Conservation (phyloP, 2,329 filamentous ascomycete genomes). For the Stagonosporopsis tanaceti region DNA sequence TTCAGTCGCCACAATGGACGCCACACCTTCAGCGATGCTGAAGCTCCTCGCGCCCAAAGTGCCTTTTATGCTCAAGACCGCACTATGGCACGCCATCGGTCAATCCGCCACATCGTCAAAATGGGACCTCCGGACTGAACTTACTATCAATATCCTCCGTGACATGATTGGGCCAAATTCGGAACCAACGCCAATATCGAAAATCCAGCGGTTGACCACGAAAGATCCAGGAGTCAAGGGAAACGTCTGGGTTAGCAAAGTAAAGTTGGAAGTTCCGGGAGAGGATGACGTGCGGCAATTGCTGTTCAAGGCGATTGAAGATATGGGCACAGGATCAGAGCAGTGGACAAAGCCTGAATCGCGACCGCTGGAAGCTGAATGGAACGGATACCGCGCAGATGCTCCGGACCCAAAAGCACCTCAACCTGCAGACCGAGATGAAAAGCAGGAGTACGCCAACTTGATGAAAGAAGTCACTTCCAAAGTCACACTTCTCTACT, state of each 20-base stretch:
- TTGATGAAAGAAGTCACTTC: constrained; percentile 73
- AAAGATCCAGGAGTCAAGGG: constrained; percentile 76
- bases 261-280: constrained; percentile 68
- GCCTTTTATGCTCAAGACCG: constrained; percentile 69
- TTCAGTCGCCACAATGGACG: constrained; percentile 40
- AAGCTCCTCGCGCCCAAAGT: constrained; percentile 53
- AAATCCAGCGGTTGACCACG: constrained; percentile 66
- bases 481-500: constrained; percentile 72
- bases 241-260: constrained; percentile 80
- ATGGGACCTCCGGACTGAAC: constrained; percentile 78
- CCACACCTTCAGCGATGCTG: constrained; percentile 44
- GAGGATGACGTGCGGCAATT: constrained; percentile 62
- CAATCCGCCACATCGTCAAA: constrained; percentile 76
- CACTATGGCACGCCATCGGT: constrained; percentile 69
- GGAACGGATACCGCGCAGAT: constrained; percentile 72
- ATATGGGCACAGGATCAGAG: constrained; percentile 55
- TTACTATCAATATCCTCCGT: constrained; percentile 77
- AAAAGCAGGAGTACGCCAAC: constrained; percentile 69
- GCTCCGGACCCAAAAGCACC: constrained; percentile 58
- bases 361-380: constrained; percentile 72
- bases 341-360: constrained; percentile 58
- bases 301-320: constrained; percentile 66
- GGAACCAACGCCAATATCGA: constrained; percentile 36
- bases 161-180: constrained; percentile 43
- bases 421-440: constrained; percentile 63